Evolutionary conservation across 306 rosid genomes (phyloP).

Genomic region (Comarum palustre): DNA sequence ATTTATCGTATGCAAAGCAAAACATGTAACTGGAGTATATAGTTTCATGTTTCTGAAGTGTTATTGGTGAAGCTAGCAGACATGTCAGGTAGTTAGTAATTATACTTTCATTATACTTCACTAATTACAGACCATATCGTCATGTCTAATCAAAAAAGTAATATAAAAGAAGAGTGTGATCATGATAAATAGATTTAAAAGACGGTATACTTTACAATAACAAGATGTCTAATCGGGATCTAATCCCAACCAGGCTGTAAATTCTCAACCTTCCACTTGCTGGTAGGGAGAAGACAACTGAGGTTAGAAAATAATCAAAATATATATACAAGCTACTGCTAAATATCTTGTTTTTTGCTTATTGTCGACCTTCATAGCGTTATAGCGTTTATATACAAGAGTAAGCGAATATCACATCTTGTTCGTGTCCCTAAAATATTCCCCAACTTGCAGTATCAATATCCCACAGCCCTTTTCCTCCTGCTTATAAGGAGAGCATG

Average conservation of each 20-base stretch:
- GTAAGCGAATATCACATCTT: background rate
- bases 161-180: no score
- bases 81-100: background rate
- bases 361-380: background rate
- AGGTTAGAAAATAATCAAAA: background rate
- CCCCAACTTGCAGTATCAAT: background rate
- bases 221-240: background rate
- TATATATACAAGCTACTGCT: background rate
- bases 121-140: background rate
- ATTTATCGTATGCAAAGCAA: no score
- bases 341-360: background rate
- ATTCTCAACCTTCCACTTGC: background rate
- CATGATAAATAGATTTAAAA: no score
- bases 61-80: background rate
- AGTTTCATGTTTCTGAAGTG: background rate
- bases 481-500: background rate
- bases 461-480: conserved; percentile 5
- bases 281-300: background rate
- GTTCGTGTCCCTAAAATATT: background rate
- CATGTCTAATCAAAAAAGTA: no score
- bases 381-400: background rate
- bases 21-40: no score
- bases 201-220: no score
- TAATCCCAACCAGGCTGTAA: background rate
- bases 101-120: no score